Evolutionary conservation across 768 basidiomycete genomes (phyloP), one percentile per base, ranked within the genome.

Genomic region (Boletus edulis): DNA sequence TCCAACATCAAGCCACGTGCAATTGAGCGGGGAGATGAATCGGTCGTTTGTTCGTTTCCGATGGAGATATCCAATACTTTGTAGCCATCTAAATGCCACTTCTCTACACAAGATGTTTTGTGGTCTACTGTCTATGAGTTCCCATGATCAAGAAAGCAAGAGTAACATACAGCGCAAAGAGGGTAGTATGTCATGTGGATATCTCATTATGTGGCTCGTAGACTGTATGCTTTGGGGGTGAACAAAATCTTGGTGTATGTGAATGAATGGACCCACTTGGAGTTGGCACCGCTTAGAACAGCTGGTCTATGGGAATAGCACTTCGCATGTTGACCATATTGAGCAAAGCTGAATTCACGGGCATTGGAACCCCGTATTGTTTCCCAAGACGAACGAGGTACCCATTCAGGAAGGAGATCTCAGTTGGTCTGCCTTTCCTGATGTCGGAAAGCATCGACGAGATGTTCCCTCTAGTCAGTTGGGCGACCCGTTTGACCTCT

Each of bases 371-470:
- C 7, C 75, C 72, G 60, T 86, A 80, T 38, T 75, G 69, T 45
- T 71, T 61, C 24, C 88, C 95, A 9, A 93, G 72, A 9, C 74
- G 71, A 29, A 84, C 65, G 46, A 98, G 69, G 67, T 94, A 91
- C 5, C 95, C 94, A 56, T 91, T 94, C 62, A 97, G 76, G 62
- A 75, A 90, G 17, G 87, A 81, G 22, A 98, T 80, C 73, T 98
- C 94, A 0, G 93, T 94, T 6, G 65, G 57, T 49, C 75, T 73
- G 41, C 86, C 85, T 32, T 72, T 70, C 58, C 78, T 78, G 29
- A 95, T 68, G 65, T 96, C 93, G 15, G 75, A 67, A 17, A 94
- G 75, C 83, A 93, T 97, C 15, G 88, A 91, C 7, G 92, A 93
- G 49, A 85, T 79, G 66, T 94, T 93, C 14, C 73, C 72, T 40